phyloP scores from a whole-genome alignment of 2,329 filamentous ascomycete species.

The Chrysoporthe austroafricana region DNA sequence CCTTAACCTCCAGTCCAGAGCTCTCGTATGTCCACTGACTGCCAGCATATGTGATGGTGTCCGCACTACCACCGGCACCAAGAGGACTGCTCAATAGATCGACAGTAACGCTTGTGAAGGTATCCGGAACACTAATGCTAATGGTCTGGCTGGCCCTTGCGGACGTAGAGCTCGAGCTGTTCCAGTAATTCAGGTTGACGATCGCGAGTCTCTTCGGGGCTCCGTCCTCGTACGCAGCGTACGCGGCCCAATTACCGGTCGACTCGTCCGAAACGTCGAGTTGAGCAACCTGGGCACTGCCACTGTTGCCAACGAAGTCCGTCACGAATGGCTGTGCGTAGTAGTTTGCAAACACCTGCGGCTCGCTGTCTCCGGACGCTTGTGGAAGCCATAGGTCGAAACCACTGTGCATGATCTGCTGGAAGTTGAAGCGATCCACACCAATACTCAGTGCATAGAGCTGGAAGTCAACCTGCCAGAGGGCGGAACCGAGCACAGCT shows the following conservation, averaged over 20 bases:
- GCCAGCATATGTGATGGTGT: constrained; percentile 42
- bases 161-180: constrained; percentile 35
- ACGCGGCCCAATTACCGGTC: constrained; percentile 35
- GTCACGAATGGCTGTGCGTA: constrained; percentile 44
- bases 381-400: constrained; percentile 38
- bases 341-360: constrained; percentile 42
- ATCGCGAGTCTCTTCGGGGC: constrained; percentile 37
- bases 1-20: constrained; percentile 39
- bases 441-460: constrained; percentile 42
- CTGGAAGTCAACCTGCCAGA: constrained; percentile 45
- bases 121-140: constrained; percentile 32
- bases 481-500: constrained; percentile 40
- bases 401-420: constrained; percentile 42
- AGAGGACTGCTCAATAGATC: constrained; percentile 39
- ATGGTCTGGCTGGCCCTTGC: constrained; percentile 34
- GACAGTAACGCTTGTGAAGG: constrained; percentile 33
- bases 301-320: constrained; percentile 41
- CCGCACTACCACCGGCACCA: constrained; percentile 40
- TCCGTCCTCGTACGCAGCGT: constrained; percentile 38
- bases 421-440: constrained; percentile 41
- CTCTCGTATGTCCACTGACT: constrained; percentile 44
- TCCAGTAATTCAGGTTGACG: constrained; percentile 43
- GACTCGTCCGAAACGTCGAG: constrained; percentile 29
- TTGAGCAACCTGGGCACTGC: constrained; percentile 35
- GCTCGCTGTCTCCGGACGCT: constrained; percentile 34